Evolutionary conservation across 1,284 basidiomycete species (phyloP), one percentile per base, ranked within the genome.

Genomic region (Cerrena zonata): DNA sequence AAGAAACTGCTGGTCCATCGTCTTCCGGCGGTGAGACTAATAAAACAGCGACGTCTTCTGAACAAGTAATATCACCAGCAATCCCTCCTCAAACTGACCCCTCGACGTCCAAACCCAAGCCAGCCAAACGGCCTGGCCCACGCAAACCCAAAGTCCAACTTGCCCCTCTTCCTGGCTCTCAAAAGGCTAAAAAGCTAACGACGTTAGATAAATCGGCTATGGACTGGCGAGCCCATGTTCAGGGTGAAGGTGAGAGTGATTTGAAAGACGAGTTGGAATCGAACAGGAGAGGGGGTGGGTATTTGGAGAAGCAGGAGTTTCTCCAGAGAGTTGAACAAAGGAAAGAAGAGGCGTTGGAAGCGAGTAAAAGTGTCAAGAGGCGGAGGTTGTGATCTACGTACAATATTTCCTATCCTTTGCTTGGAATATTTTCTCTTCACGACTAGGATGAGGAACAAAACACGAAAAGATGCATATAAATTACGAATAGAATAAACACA

Each of bases 171-270:
- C 79, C 80, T 2, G 68, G 53, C 46, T 60, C 57, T 27, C 66
- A 66, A 24, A 86, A 84, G 60, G 72, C 80, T 0, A 87, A 84
- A 64, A 90, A 87, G 65, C 72, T 92, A 4, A 83, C 84, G 11
- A 91, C 88, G 21, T 71, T 91, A 5, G 86, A 89, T 57, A 91
- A 90, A 63, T 89, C 86, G 0, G 80, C 84, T 11, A 80, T 91
- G 76, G 89, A 91, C 62, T 92, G 89, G 89, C 73, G 75, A 30
- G 66, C 79, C 1, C 85, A 91, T 61, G 65, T 87, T n/a, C 64
- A 72, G 21, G 53, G 51, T 42, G 57, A 73, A 0, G 11, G 18
- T 5, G 65, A 66, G 7, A 58, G 69, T 0, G 70, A 69, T 2
- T 61, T 84, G 11, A 75, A 78, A 53, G 83, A 89, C 56, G 84